Evolutionary conservation across 2,329 filamentous ascomycete species (phyloP).

Genomic region (Aurifilum marmelostoma): DNA sequence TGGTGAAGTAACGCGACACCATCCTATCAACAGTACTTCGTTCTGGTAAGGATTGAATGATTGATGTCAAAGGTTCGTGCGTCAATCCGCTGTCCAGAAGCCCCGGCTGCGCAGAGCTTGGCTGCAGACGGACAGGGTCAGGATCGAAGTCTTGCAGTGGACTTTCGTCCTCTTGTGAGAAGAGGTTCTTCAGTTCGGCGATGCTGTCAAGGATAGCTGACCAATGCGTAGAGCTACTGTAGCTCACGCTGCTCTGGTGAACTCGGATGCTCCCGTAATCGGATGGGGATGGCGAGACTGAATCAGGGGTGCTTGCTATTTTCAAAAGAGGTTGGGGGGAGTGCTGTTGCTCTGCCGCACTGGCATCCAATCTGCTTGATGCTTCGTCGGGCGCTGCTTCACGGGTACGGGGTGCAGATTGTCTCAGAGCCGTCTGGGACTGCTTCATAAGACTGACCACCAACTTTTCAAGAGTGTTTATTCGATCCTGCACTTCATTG

Average conservation of each 20-base stretch:
- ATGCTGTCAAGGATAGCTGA: conserved; percentile 46
- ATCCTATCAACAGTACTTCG: conserved; percentile 40
- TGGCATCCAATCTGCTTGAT: background rate
- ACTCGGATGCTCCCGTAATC: conserved; percentile 40
- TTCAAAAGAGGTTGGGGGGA: background rate
- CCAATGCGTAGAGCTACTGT: conserved; percentile 46
- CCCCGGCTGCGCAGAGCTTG: conserved; percentile 31
- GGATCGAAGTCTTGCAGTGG: conserved; percentile 27
- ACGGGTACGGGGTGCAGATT: conserved; percentile 3
- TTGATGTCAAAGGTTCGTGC: conserved; percentile 36
- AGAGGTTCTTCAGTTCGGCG: conserved; percentile 43
- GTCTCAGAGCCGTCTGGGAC: background rate
- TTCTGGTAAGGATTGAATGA: conserved; percentile 40
- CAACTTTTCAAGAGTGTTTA: conserved; percentile 39
- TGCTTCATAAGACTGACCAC: conserved; percentile 37
- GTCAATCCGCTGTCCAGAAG: conserved; percentile 40
- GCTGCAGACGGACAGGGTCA: background rate
- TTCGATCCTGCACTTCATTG: conserved; percentile 30
- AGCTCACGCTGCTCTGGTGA: conserved; percentile 34
- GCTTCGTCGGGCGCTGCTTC: background rate
- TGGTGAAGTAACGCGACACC: conserved; percentile 43
- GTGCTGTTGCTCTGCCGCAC: background rate
- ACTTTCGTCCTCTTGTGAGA: conserved; percentile 34
- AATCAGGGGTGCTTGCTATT: background rate
- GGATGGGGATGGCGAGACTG: conserved; percentile 26